Evolutionary conservation across 495 filamentous ascomycete species (phyloP).

Genomic region (Rhypophila decipiens): DNA sequence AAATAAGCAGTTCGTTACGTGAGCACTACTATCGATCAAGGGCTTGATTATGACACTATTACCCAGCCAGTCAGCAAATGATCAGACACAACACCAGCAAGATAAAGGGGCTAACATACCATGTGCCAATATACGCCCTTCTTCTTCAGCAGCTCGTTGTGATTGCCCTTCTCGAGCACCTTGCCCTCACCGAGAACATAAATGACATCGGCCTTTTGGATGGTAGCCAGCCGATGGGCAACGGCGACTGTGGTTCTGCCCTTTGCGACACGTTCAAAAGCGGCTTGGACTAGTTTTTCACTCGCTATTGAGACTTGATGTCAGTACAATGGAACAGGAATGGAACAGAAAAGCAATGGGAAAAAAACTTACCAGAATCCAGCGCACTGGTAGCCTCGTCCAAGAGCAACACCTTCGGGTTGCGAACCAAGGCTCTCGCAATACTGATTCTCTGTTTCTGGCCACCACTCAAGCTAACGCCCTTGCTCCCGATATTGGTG

Average conservation of each 20-base stretch:
- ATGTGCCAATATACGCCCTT: conserved; percentile 43
- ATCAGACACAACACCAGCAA: neutral
- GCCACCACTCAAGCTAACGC: conserved; percentile 63
- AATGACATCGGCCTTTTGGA: conserved; percentile 49
- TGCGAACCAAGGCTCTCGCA: conserved; percentile 66
- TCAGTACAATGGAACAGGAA: neutral
- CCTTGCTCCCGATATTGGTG: conserved; percentile 56
- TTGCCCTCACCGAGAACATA: conserved; percentile 45
- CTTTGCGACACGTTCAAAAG: conserved; percentile 54
- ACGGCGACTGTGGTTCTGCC: conserved; percentile 66
- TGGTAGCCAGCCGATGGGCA: conserved; percentile 53
- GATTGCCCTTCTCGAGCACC: conserved; percentile 49
- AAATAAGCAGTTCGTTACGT: neutral
- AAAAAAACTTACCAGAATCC: conserved; percentile 42
- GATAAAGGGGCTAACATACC: conserved; percentile 17
- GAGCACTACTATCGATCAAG: conserved; percentile 25
- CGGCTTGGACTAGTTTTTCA: conserved; percentile 64
- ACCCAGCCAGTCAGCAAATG: conserved; percentile 1
- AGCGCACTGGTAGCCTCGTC: conserved; percentile 77
- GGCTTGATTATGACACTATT: conserved; percentile 35
- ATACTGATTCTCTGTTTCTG: conserved; percentile 74
- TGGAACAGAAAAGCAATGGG: neutral
- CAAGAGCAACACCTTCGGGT: conserved; percentile 63
- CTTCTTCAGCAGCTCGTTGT: conserved; percentile 39
- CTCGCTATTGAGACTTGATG: conserved; percentile 33